A percentile compares a stretch with the other conserved stretches of the same genome.
Conservation (phyloP, 148 eudicot genomes). For the Persicaria tinctoria region DNA sequence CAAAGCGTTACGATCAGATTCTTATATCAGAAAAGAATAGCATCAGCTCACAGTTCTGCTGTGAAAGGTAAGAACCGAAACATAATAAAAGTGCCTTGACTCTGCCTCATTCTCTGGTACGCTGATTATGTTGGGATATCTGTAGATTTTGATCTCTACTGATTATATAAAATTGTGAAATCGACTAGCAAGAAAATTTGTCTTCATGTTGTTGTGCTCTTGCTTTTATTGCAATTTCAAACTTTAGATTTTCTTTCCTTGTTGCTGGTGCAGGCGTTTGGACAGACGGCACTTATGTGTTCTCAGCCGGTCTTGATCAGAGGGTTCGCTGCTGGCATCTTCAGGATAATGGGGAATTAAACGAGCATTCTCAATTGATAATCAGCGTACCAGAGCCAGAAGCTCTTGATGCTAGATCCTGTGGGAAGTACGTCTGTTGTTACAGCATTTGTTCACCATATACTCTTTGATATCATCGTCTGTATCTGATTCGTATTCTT, state of each 20-base stretch:
- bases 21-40: conserved; percentile 36
- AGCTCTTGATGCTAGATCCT: conserved; percentile 67
- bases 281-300: conserved; percentile 86
- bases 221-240: not conserved
- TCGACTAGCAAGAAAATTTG: not conserved
- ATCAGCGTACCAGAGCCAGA: conserved; percentile 97
- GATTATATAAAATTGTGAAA: not conserved
- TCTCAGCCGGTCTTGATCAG: conserved; percentile 96
- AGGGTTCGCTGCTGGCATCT: conserved; percentile 83
- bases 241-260: not conserved
- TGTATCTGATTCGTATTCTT: not conserved
- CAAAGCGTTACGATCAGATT: conserved; percentile 35
- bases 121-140: not conserved
- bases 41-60: conserved; percentile 89
- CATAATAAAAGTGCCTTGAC: not conserved
- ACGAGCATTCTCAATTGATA: conserved; percentile 50
- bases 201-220: not conserved
- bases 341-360: conserved; percentile 34
- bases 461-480: not conserved
- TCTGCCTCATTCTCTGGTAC: conserved; percentile 2
- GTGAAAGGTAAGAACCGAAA: conserved; percentile 58
- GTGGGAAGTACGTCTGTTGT: conserved; percentile 42
- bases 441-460: not conserved
- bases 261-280: conserved; percentile 60
- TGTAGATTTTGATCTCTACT: not conserved